A percentile compares a stretch with the other conserved stretches of the same genome.
These are phyloP conservation scores for Tolypocladium ovalisporum DNA, from an alignment of 2,329 filamentous ascomycete genomes.

Conservation along the genomic window DNA sequence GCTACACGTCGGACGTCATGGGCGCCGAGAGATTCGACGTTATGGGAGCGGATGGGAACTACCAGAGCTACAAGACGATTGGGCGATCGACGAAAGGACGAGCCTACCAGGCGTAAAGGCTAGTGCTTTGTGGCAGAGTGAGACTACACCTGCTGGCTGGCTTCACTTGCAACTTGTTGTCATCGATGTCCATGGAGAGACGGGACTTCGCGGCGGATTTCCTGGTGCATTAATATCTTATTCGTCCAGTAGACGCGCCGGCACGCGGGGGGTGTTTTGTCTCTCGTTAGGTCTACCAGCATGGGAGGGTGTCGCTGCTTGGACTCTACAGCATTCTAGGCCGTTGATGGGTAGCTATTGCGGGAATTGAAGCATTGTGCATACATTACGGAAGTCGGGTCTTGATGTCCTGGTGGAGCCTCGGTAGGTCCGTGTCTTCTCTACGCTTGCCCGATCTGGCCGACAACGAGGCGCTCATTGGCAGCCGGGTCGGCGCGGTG, in stretches of 20 bases:
- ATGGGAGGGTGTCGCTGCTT: not conserved
- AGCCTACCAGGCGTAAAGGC: slow-evolving; percentile 11
- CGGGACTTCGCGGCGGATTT: not conserved
- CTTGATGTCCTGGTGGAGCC: not conserved
- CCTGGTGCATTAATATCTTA: not conserved
- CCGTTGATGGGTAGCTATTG: not conserved
- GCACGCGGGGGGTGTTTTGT: not conserved
- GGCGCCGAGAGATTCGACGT: slow-evolving; percentile 41
- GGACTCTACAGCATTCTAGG: not conserved
- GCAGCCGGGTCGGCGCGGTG: not conserved
- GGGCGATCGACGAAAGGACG: slow-evolving; percentile 29
- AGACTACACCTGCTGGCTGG: not conserved
- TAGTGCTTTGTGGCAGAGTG: not conserved
- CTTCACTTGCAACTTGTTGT: not conserved
- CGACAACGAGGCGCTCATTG: slow-evolving; percentile 1
- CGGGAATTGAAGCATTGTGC: not conserved
- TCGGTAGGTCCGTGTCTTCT: not conserved
- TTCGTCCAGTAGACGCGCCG: not conserved
- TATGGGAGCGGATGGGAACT: slow-evolving; percentile 37
- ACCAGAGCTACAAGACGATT: slow-evolving; percentile 41
- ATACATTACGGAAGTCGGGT: no score
- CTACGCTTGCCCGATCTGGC: slow-evolving; percentile 1
- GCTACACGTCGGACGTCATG: slow-evolving; percentile 35
- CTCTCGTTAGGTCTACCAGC: not conserved
- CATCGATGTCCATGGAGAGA: not conserved